Conservation (phyloP, 1,284 basidiomycete genomes). For the Singerocomus rubriflavus region DNA sequence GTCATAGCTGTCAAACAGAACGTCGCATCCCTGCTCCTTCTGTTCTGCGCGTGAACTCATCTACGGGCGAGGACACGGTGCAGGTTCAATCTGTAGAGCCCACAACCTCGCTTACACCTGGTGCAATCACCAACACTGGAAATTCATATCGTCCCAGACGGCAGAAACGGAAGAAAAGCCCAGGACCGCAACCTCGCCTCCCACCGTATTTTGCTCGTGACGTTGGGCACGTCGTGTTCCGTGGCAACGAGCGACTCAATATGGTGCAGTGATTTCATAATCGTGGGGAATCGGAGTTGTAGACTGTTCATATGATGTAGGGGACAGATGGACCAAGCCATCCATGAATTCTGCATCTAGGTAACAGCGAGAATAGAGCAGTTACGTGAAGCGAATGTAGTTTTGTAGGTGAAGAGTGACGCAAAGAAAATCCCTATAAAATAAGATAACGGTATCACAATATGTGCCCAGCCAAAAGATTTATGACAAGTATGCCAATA, state of each 20-base stretch:
- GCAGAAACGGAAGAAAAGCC: conserved; percentile 18
- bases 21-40: conserved; percentile 66
- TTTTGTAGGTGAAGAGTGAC: conserved; percentile 3
- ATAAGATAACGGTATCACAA: not conserved
- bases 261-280: not conserved
- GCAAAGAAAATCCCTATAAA: not conserved
- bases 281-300: not conserved
- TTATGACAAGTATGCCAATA: conserved; percentile 23
- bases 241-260: conserved; percentile 48
- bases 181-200: conserved; percentile 32
- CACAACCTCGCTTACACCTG: not conserved
- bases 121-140: not conserved
- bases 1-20: conserved; percentile 47
- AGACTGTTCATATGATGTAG: not conserved
- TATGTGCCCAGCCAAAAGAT: conserved; percentile 7
- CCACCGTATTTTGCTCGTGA: conserved; percentile 59
- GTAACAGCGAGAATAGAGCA: not conserved
- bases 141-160: not conserved
- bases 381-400: not conserved
- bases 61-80: not conserved
- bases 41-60: conserved; percentile 15
- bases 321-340: conserved; percentile 1
- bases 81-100: not conserved
- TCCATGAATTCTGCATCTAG: not conserved
- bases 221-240: conserved; percentile 58